phyloP scores from a whole-genome alignment of 2,329 filamentous ascomycete genomes.

The Sporothrix dimorphospora region DNA sequence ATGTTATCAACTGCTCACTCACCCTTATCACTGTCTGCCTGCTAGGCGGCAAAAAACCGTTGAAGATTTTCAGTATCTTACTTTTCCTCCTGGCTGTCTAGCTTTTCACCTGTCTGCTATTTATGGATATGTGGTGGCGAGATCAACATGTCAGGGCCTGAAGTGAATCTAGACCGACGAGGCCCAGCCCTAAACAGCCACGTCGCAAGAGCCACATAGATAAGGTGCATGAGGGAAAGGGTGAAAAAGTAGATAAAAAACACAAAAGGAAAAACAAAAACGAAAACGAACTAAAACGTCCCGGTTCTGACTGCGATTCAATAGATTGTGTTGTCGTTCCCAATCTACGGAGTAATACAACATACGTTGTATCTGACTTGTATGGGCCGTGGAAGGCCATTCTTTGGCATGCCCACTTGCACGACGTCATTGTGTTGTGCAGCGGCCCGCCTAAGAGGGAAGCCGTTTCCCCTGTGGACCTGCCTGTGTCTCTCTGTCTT shows the following conservation, averaged over 20 bases:
- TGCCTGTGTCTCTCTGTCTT: not conserved
- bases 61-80: not conserved
- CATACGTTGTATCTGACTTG: not conserved
- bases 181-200: not conserved
- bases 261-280: not conserved
- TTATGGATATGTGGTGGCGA: conserved; percentile 16
- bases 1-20: not conserved
- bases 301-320: too few species aligned
- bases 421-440: conserved; percentile 1
- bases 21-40: not conserved
- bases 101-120: not conserved
- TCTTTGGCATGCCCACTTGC: not conserved
- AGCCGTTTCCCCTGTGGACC: not conserved
- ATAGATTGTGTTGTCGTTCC: not conserved
- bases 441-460: not conserved
- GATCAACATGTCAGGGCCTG: not conserved
- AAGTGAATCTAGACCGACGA: not conserved
- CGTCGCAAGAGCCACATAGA: not conserved
- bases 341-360: not conserved
- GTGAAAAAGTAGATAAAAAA: not conserved
- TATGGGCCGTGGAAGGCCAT: not conserved
- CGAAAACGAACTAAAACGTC: too few species aligned
- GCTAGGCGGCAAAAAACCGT: not conserved
- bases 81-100: too few species aligned
- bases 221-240: not conserved